These are phyloP conservation scores for Fusarium anthophilum DNA, from an alignment of 2,329 filamentous ascomycete species.

Conservation along the genomic window DNA sequence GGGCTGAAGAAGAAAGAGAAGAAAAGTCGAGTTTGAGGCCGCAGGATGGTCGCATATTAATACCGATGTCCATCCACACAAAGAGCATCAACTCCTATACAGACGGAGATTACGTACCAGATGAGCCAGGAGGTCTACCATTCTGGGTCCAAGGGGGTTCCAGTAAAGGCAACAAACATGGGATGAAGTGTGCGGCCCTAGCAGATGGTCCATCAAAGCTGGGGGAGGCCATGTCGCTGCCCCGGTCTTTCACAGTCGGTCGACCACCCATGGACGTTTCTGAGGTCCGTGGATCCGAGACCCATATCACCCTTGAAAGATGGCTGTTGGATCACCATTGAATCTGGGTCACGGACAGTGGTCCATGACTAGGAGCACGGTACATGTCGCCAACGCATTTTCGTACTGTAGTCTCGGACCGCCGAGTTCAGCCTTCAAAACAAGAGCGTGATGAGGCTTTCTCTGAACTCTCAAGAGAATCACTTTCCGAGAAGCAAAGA, in stretches of 20 bases:
- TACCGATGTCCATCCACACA: conserved; percentile 45
- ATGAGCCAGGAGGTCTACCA: conserved; percentile 22
- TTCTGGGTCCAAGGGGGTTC: conserved; percentile 37
- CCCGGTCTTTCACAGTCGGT: conserved; percentile 29
- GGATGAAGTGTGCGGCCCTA: conserved; percentile 37
- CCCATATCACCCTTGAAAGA: conserved; percentile 27
- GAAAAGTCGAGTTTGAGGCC: conserved; percentile 25
- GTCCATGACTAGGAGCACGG: conserved; percentile 17
- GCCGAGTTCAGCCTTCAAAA: not conserved
- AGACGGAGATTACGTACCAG: conserved; percentile 42
- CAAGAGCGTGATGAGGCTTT: not conserved
- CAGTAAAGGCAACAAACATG: conserved; percentile 33
- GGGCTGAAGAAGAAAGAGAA: conserved; percentile 53
- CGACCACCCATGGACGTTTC: conserved; percentile 22
- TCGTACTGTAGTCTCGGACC: conserved; percentile 4
- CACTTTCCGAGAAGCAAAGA: not conserved
- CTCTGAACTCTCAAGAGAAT: not conserved
- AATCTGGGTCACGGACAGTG: conserved; percentile 31
- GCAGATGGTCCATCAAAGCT: conserved; percentile 37
- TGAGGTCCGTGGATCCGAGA: conserved; percentile 31
- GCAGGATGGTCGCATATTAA: conserved; percentile 59
- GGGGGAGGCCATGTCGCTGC: conserved; percentile 35
- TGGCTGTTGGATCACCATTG: conserved; percentile 35
- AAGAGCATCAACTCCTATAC: conserved; percentile 27
- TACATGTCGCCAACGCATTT: not conserved